A percentile compares a stretch with the other conserved stretches of the same genome.
phyloP scores from a whole-genome alignment of 352 stramenopile species.

The Globisporangium orthogonon region DNA sequence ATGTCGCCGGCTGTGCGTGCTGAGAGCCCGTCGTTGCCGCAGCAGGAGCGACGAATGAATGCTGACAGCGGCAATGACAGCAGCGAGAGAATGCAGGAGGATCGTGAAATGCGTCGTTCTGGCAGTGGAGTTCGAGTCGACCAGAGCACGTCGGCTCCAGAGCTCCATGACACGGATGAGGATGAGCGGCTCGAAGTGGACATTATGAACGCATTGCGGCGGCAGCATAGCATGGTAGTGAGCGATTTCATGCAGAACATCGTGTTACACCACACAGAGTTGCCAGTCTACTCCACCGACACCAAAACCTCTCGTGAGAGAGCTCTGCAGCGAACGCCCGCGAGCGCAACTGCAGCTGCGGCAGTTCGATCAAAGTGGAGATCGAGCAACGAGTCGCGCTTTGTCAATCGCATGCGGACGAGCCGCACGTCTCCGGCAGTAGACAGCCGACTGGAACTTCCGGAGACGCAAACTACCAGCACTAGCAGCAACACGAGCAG shows the following conservation, averaged over 20 bases:
- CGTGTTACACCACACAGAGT: conserved; percentile 20
- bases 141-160: neutral
- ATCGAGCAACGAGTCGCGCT: conserved; percentile 8
- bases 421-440: conserved; percentile 5
- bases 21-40: neutral
- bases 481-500: neutral
- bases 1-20: conserved; percentile 1
- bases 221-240: conserved; percentile 50
- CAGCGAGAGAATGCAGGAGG: neutral
- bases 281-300: conserved; percentile 5
- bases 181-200: conserved; percentile 15
- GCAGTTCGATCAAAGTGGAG: neutral
- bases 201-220: conserved; percentile 26
- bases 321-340: neutral
- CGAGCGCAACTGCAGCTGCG: neutral
- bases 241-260: conserved; percentile 50
- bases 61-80: neutral
- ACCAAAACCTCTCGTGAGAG: neutral
- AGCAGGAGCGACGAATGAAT: neutral
- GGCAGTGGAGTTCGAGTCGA: too few relatives aligned
- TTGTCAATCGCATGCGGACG: conserved; percentile 11
- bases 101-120: too few relatives aligned
- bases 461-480: neutral
- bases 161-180: conserved; percentile 8
- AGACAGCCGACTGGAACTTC: neutral